Evolutionary conservation across 306 rosid species (phyloP).

Genomic region (Arachis hypogaea): DNA sequence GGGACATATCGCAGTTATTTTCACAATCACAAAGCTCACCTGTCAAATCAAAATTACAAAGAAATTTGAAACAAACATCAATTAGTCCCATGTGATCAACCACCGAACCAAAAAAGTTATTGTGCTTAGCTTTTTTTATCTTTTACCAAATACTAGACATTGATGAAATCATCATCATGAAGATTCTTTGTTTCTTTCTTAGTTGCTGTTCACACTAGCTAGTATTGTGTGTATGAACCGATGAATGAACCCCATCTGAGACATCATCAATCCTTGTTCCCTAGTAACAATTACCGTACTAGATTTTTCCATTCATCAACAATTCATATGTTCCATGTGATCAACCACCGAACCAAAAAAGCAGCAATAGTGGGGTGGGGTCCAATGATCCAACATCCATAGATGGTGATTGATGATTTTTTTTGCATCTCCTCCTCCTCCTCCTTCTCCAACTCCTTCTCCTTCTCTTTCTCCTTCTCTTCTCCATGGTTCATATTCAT

Average conservation of each 20-base stretch:
- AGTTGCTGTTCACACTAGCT: not conserved
- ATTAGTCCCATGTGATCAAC: slow-evolving; percentile 9
- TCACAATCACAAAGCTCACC: slow-evolving; percentile 73
- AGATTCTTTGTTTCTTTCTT: not conserved
- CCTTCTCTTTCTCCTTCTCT: not conserved
- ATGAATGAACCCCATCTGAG: not conserved
- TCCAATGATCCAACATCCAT: not conserved
- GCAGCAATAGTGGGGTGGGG: not conserved
- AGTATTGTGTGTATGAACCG: no score
- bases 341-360: not conserved
- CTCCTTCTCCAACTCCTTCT: not conserved
- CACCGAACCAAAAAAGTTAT: no score
- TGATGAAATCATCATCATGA: not conserved
- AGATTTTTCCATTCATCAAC: slow-evolving; percentile 21
- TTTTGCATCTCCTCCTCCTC: not conserved
- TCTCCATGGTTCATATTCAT: not conserved
- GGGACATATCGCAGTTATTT: slow-evolving; percentile 91
- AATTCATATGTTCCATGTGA: not conserved
- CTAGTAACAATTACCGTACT: slow-evolving; percentile 5
- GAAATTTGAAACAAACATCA: slow-evolving; percentile 2
- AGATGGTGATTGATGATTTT: not conserved
- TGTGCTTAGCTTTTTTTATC: not conserved
- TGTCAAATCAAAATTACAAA: slow-evolving; percentile 24
- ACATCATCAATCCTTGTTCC: slow-evolving; percentile 19
- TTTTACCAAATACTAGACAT: not conserved